Evolutionary conservation across 1,284 basidiomycete species (phyloP), one percentile per base, ranked within the genome.

Genomic region (Boletus sp.): DNA sequence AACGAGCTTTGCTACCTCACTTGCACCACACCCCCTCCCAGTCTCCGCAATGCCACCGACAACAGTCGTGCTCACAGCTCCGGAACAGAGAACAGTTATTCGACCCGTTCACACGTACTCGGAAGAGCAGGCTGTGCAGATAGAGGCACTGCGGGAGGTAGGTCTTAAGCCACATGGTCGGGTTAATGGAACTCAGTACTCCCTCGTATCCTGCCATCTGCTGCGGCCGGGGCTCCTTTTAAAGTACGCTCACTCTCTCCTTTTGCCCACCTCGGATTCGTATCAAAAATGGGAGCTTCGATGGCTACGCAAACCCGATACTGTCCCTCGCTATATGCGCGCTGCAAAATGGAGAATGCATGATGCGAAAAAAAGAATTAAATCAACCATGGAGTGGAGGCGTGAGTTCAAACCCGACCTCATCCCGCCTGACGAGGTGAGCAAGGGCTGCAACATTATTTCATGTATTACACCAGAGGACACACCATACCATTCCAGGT

Each of bases 341-440:
- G 88, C 90, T 0, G 78, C 86, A 3, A 91, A 91, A 61, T 91
- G 89, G 88, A 82, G 84, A 61, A 60, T 84, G 22, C 76, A 78
- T 16, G 85, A 93, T 49, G 88, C 77, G 7, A 81, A 91, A 70
- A 83, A 80, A 61, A 75, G 90, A 39, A 82, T 93, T 53, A 81
- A 83, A 62, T 77, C 73, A 3, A 91, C 90, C 0, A 55, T 93
- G 3, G 84, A 88, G 54, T 92, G 90, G 90, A 72, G 90, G 46
- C 71, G 90, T 41, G 84, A 88, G 49, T 92, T 74, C 64, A 81
- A 86, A 64, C 90, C 90, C 0, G 90, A 93, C 52, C 69, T 92
- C 26, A 91, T 92, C 51, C 72, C 76, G 6, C 88, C 89, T 1
- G 84, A 82, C 35, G 88, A 92, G 56, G 78, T 82, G 40, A 59